A percentile compares a stretch with the other conserved stretches of the same genome.
Conservation (phyloP, 1,284 basidiomycete species). For the Rhodofomes roseus region DNA sequence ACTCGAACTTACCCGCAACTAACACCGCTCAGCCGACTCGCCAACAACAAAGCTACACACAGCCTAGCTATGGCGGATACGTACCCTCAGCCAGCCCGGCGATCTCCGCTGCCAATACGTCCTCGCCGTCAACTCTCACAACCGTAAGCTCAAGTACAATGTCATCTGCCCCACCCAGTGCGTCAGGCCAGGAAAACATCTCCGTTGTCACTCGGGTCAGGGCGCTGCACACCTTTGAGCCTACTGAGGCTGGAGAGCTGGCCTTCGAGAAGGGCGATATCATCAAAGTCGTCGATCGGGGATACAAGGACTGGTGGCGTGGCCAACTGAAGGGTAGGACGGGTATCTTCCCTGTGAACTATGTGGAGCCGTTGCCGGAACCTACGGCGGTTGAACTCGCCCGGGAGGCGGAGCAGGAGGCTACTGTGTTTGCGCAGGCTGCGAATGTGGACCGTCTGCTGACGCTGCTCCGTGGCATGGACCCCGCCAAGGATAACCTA, state of each 20-base stretch:
- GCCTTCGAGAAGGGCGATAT: conserved; percentile 92
- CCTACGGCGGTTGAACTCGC: conserved; percentile 78
- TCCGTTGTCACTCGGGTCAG: conserved; percentile 78
- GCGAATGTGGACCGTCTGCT: conserved; percentile 88
- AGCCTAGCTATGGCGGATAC: conserved; percentile 28
- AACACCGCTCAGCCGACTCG: conserved; percentile 14
- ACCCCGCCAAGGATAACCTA: conserved; percentile 78
- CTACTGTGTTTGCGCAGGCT: conserved; percentile 80
- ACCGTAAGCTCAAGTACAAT: conserved; percentile 16
- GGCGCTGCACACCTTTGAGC: conserved; percentile 88
- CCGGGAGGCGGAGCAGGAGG: conserved; percentile 86
- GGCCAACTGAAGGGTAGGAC: conserved; percentile 91
- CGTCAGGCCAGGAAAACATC: conserved; percentile 30
- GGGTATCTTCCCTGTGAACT: conserved; percentile 98
- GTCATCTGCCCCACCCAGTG: conserved; percentile 31
- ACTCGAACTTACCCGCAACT: conserved; percentile 18
- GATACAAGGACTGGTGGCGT: conserved; percentile 98
- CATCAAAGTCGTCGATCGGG: conserved; percentile 93
- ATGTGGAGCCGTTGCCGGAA: conserved; percentile 91
- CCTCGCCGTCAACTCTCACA: conserved; percentile 20
- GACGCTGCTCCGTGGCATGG: conserved; percentile 74
- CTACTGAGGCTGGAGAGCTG: conserved; percentile 88
- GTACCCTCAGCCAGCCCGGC: conserved; percentile 29
- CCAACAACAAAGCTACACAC: conserved; percentile 9
- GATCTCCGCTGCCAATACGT: conserved; percentile 25